Percentiles rank a stretch among this genome's conserved stretches.
Evolutionary conservation across 75 land plant species (phyloP).

Genomic region (Ceratopteris richardii): DNA sequence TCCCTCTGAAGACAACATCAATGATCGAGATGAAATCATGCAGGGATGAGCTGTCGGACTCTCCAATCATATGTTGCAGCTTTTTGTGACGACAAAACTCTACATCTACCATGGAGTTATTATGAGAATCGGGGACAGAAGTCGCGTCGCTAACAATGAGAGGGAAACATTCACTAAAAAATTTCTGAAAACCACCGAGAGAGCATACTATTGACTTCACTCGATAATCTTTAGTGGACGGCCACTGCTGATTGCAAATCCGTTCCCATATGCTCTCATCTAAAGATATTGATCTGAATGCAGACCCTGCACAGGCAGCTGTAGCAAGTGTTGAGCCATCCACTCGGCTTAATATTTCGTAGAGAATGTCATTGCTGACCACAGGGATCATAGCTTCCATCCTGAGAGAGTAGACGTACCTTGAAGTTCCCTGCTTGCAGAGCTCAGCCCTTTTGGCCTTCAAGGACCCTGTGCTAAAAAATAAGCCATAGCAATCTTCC

Average conservation of each 20-base stretch:
- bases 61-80: conserved; percentile 37
- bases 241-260: conserved; percentile 58
- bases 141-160: conserved; percentile 37
- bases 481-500: no score
- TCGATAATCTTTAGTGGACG: conserved; percentile 52
- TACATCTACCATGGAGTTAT: conserved; percentile 10
- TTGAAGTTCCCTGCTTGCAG: no score
- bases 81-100: conserved; percentile 46
- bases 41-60: conserved; percentile 31
- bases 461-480: no score
- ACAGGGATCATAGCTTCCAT: no score
- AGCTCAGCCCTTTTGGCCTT: no score
- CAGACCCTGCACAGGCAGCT: conserved; percentile 59
- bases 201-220: conserved; percentile 39
- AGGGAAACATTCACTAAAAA: conserved; percentile 60
- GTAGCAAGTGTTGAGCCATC: conserved; percentile 69
- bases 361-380: conserved; percentile 57
- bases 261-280: conserved; percentile 71
- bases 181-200: conserved; percentile 63
- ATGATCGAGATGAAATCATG: conserved; percentile 65
- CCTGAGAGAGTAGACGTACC: no score
- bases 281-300: conserved; percentile 35
- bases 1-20: conserved; percentile 60
- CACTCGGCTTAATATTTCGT: conserved; percentile 58
- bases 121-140: conserved; percentile 11